Evolutionary conservation across 768 basidiomycete species (phyloP), one percentile per base, ranked within the genome.

Genomic region (Boletus huronensis): DNA sequence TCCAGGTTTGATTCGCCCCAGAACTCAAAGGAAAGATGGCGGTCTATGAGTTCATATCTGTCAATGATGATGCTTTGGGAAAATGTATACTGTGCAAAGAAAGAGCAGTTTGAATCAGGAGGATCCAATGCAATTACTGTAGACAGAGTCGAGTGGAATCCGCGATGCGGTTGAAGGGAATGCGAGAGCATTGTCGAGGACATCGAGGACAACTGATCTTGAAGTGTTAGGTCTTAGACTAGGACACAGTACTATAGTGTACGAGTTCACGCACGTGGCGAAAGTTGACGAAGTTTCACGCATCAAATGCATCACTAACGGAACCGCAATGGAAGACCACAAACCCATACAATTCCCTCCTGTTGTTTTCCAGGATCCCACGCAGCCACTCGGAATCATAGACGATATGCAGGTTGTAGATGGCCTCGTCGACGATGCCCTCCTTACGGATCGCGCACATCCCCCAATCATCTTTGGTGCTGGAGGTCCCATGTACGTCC

Each of bases 391-490:
- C 29, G 61, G 64, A 36, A 44, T 66, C 43, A 41, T 70, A 16
- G 64, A 66, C 41, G 66, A 63, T 19, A 72, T 70, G 69, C 61
- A 58, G 52, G 49, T 38, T 23, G 17, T 26, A 14, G 64, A 63
- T 7, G 45, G 53, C 39, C 48, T 44, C 48, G 38, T 55, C 42
- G 58, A 66, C 42, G 57, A 50, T 26, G 28, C 48, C 46, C 50
- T 58, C 28, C 55, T 48, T 25, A 40, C 51, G 19, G 65, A 61
- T 57, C 60, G 53, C 9, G 49, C 53, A 35, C 58, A 50, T 19
- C 84, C 79, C 4, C 87, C 87, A 6, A 75, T 78, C 43, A 68
- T 78, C 40, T 90, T 90, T 64, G 84, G 85, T 19, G 89, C 88
- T 49, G 86, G 85, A 16, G 88, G 88, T 5, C 81, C 84, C n/a